Percentiles rank a stretch among this genome's conserved stretches.
Evolutionary conservation across 345 rosid genomes (phyloP).

Genomic region (Arabidopsis arenosa): DNA sequence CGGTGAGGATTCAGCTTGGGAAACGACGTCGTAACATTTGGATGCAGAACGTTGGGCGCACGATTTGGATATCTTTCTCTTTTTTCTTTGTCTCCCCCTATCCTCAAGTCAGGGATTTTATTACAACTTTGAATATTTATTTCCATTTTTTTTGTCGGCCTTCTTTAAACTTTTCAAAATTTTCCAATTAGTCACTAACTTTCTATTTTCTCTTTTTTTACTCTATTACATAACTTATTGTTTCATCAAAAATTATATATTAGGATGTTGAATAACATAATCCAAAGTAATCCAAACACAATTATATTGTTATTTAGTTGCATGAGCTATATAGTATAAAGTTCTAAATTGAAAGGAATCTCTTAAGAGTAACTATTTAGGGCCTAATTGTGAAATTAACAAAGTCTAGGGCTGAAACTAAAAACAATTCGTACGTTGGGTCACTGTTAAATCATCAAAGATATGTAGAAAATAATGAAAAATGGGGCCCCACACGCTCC

Average conservation of each 20-base stretch:
- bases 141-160: not conserved
- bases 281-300: too few relatives aligned
- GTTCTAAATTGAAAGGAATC: not conserved
- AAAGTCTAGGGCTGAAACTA: slow-evolving; percentile 7
- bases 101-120: slow-evolving; percentile 17
- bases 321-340: not conserved
- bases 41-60: slow-evolving; percentile 42
- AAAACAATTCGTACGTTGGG: not conserved
- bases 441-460: slow-evolving; percentile 1
- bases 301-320: too few relatives aligned
- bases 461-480: not conserved
- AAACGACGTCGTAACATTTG: slow-evolving; percentile 26
- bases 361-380: not conserved
- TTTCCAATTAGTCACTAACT: slow-evolving; percentile 11
- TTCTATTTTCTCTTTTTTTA: not conserved
- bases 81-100: slow-evolving; percentile 6
- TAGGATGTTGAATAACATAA: not conserved
- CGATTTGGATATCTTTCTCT: slow-evolving; percentile 29
- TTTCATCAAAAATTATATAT: not conserved
- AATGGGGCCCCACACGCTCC: slow-evolving; percentile 31
- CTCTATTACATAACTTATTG: not conserved
- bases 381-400: not conserved
- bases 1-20: slow-evolving; percentile 31
- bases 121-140: slow-evolving; percentile 28
- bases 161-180: not conserved